Conservation (phyloP, 176 grass and related monocot species). For the Calamus simplicifolius region DNA sequence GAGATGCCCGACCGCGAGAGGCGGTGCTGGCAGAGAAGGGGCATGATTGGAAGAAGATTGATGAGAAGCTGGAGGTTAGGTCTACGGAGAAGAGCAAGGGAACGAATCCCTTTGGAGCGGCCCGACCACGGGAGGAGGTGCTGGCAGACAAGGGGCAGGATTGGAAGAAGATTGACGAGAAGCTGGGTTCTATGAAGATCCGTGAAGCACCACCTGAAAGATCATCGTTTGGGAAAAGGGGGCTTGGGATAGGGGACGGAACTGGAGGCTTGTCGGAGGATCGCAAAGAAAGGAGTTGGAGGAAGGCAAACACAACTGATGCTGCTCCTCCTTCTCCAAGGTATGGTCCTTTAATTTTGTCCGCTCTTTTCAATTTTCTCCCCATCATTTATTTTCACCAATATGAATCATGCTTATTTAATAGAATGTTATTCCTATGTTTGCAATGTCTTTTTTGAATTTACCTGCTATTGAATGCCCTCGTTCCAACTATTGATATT, state of each 20-base stretch:
- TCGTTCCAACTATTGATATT: no score
- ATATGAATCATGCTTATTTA: no score
- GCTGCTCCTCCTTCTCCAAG: not conserved
- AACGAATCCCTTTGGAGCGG: conserved; percentile 35
- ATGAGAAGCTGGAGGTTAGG: conserved; percentile 44
- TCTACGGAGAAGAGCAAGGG: conserved; percentile 17
- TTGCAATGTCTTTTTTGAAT: no score
- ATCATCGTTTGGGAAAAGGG: conserved; percentile 30
- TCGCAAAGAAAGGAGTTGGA: conserved; percentile 33
- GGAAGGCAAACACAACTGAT: conserved; percentile 28
- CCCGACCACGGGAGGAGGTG: conserved; percentile 56
- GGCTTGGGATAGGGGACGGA: conserved; percentile 25
- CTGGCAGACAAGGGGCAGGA: conserved; percentile 50
- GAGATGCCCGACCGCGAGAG: no score
- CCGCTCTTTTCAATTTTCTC: no score
- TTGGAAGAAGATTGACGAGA: conserved; percentile 51
- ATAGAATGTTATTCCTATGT: no score
- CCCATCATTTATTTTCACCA: no score
- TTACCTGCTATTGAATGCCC: no score
- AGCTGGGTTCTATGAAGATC: conserved; percentile 48
- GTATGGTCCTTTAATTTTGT: no score
- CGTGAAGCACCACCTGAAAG: conserved; percentile 21
- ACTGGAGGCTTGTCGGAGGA: conserved; percentile 15
- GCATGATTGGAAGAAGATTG: conserved; percentile 46
- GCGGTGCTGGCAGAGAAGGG: not conserved